Evolutionary conservation across 1,284 basidiomycete genomes (phyloP), one percentile per base, ranked within the genome.

Genomic region (Heterobasidion irregulare): DNA sequence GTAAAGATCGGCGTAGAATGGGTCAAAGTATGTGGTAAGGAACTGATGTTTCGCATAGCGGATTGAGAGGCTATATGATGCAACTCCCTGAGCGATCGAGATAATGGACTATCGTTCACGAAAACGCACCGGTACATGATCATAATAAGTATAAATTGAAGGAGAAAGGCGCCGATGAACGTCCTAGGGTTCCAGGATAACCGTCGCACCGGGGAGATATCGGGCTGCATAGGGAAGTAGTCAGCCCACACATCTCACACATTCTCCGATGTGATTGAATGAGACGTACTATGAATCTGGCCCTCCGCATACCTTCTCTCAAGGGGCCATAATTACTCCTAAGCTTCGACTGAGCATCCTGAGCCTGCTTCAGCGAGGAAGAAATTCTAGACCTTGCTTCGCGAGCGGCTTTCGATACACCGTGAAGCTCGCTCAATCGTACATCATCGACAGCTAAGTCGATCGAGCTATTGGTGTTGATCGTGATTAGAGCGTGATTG

Each of bases 1-100:
- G 66, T 86, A 76, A 50, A 87, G 74, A 63, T 87, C 81, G 16
- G 84, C 80, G 64, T 85, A 79, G 70, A 86, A 82, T 55, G 86
- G 82, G 64, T 89, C 86, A 63, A 84, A 87, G 62, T 87, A 89
- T 57, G 78, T 79, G 56, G 76, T 79, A 56, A 80, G 68, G 63
- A 80, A 81, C 50, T 77, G 66, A 36, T 72, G 69, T 58, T 63
- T 70, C 50, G 77, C 75, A 56, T 74, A 68, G 49, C 64, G 59
- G 43, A 66, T 66, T 53, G 72, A 71, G 52, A 73, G 70, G 61
- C 77, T 77, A 50, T 46, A 47, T 32, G 19, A 19, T n/a, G 46
- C 18, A 36, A n/a, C 13, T 19, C 6, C 26, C 26, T 26, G 16
- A 43, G 43, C 54, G 52, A 53, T 38, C 34, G 36, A 10, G 16